phyloP scores from a whole-genome alignment of 2,329 filamentous ascomycete genomes.

The Colletotrichum higginsianum region DNA sequence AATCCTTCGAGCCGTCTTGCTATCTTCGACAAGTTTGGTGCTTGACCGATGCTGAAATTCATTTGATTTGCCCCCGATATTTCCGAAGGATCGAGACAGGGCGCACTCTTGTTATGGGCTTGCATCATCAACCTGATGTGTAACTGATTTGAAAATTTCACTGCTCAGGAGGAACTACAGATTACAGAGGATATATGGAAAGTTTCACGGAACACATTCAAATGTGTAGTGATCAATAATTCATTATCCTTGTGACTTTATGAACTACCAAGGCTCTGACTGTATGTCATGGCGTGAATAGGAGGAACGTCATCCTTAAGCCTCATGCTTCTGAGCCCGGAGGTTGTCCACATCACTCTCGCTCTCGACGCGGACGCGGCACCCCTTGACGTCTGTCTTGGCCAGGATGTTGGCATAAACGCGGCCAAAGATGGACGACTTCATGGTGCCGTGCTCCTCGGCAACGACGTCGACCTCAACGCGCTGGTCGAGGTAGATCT shows the following conservation, averaged over 20 bases:
- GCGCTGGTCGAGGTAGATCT: conserved; percentile 52
- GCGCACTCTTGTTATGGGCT: neutral
- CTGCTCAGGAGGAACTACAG: neutral
- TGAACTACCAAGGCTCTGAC: no score
- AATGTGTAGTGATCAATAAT: neutral
- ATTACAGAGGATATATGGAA: neutral
- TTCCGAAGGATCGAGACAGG: neutral
- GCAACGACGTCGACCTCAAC: conserved; percentile 47
- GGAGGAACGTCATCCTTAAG: neutral
- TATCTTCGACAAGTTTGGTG: neutral
- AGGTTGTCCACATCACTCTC: conserved; percentile 2
- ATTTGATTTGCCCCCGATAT: neutral
- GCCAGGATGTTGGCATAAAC: conserved; percentile 27
- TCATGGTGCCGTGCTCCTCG: conserved; percentile 1
- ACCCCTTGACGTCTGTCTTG: conserved; percentile 22
- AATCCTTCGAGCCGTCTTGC: neutral
- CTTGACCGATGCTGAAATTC: neutral
- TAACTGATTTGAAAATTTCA: neutral
- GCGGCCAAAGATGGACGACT: conserved; percentile 20
- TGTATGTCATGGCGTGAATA: neutral
- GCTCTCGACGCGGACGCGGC: conserved; percentile 3
- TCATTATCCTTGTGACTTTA: neutral
- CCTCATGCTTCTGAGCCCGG: neutral
- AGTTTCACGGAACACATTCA: neutral
- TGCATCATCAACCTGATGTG: neutral